Conservation (phyloP, 345 rosid genomes). For the Combretum micranthum region DNA sequence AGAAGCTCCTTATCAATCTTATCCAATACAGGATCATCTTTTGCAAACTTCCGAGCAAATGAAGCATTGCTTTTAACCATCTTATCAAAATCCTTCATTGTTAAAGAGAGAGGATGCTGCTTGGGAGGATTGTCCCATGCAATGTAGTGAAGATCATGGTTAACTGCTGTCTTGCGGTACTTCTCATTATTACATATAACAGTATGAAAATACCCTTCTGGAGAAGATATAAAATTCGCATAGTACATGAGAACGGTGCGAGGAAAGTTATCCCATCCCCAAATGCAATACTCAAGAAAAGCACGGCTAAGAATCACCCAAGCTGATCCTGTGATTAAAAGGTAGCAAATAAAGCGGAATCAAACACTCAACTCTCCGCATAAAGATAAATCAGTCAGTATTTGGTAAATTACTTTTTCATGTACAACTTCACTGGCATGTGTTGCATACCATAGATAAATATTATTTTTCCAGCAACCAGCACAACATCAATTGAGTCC, state of each 20-base stretch:
- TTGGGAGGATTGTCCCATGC: constrained; percentile 92
- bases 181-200: constrained; percentile 68
- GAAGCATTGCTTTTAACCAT: constrained; percentile 82
- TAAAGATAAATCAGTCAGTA: too few species aligned
- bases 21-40: constrained; percentile 59
- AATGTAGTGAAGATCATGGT: constrained; percentile 90
- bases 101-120: constrained; percentile 71
- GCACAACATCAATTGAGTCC: too few species aligned
- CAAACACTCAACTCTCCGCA: too few species aligned
- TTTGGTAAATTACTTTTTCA: too few species aligned
- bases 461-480: too few species aligned
- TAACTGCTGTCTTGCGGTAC: constrained; percentile 47
- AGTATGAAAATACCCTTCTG: constrained; percentile 95
- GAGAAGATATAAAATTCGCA: constrained; percentile 78
- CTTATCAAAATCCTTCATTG: constrained; percentile 49
- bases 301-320: constrained; percentile 69
- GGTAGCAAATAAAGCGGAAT: too few species aligned
- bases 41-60: constrained; percentile 74
- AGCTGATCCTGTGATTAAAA: constrained; percentile 56
- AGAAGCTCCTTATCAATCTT: constrained; percentile 72
- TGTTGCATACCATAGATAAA: too few species aligned
- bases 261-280: constrained; percentile 94
- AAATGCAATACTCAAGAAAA: constrained; percentile 76
- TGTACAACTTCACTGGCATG: too few species aligned
- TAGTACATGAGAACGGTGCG: constrained; percentile 82